Evolutionary conservation across 345 rosid genomes (phyloP).

Genomic region (Rubroshorea leprosula): DNA sequence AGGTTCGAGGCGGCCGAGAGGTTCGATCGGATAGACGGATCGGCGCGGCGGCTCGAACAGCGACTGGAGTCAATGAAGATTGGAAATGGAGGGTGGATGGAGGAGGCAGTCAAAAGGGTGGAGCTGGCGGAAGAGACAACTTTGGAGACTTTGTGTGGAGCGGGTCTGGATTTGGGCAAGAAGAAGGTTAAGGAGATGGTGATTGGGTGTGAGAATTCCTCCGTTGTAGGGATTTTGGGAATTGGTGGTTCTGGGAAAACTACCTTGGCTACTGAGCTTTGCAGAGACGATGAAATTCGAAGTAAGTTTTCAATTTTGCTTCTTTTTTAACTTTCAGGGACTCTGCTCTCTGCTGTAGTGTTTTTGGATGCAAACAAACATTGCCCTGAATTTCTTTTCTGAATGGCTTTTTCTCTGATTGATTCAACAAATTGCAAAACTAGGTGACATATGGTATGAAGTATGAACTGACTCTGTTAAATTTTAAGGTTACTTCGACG

Average conservation of each 20-base stretch:
- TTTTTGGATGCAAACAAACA: too few relatives aligned
- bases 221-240: conserved; percentile 59
- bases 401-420: background rate
- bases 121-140: conserved; percentile 38
- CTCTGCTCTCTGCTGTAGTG: too few relatives aligned
- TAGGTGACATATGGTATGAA: too few relatives aligned
- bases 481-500: conserved; percentile 45
- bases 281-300: conserved; percentile 52
- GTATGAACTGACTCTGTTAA: background rate
- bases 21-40: conserved; percentile 44
- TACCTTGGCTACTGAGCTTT: conserved; percentile 65
- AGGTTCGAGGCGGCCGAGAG: conserved; percentile 38
- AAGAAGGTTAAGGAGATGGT: conserved; percentile 74
- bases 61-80: conserved; percentile 55
- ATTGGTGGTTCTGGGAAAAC: conserved; percentile 94
- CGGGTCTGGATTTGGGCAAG: conserved; percentile 62
- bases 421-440: too few relatives aligned
- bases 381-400: background rate
- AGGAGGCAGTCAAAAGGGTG: conserved; percentile 43
- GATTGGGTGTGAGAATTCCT: conserved; percentile 26
- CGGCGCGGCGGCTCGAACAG: conserved; percentile 38
- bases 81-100: conserved; percentile 57
- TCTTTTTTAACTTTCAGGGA: background rate
- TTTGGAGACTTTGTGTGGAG: conserved; percentile 33
- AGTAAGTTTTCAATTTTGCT: conserved; percentile 34